Percentiles rank a stretch among this genome's conserved stretches.
These are phyloP conservation scores for Trematosphaeria pertusa DNA, from an alignment of 2,329 filamentous ascomycete species.

Conservation along the genomic window DNA sequence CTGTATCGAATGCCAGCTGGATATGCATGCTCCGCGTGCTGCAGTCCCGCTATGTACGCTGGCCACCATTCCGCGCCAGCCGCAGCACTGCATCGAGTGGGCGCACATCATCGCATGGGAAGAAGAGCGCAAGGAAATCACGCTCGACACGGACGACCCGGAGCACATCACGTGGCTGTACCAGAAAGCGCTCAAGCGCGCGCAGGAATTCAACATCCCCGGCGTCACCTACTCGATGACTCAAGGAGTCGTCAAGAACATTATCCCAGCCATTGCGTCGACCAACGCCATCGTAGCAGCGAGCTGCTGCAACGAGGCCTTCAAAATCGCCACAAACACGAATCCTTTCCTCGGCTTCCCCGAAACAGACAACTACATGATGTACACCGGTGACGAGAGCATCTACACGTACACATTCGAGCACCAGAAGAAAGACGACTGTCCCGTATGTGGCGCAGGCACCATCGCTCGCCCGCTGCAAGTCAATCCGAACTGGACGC, in stretches of 20 bases:
- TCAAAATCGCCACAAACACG: slow-evolving; percentile 86
- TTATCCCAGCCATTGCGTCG: slow-evolving; percentile 96
- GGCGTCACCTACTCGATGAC: slow-evolving; percentile 96
- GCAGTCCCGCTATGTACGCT: slow-evolving; percentile 96
- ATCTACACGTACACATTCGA: slow-evolving; percentile 98
- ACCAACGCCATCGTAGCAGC: slow-evolving; percentile 97
- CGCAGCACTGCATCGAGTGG: slow-evolving; percentile 98
- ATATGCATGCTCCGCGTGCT: slow-evolving; percentile 98
- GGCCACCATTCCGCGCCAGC: slow-evolving; percentile 93
- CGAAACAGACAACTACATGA: slow-evolving; percentile 87
- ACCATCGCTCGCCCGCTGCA: slow-evolving; percentile 77
- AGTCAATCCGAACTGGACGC: slow-evolving; percentile 73
- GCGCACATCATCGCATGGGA: slow-evolving; percentile 99
- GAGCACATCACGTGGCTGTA: slow-evolving; percentile 98
- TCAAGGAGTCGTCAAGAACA: slow-evolving; percentile 98
- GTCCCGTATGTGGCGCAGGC: slow-evolving; percentile 80
- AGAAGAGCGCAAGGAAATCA: slow-evolving; percentile 70
- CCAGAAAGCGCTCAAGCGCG: slow-evolving; percentile 79
- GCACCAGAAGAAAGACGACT: slow-evolving; percentile 92
- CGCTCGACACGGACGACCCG: slow-evolving; percentile 93
- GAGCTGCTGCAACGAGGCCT: slow-evolving; percentile 93
- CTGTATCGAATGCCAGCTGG: slow-evolving; percentile 97
- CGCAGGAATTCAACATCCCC: slow-evolving; percentile 85
- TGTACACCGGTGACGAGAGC: slow-evolving; percentile 95
- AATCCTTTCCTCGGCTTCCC: slow-evolving; percentile 81